A percentile compares a stretch with the other conserved stretches of the same genome.
These are phyloP conservation scores for Polychaeton citri DNA, from an alignment of 2,329 filamentous ascomycete genomes.

Conservation along the genomic window DNA sequence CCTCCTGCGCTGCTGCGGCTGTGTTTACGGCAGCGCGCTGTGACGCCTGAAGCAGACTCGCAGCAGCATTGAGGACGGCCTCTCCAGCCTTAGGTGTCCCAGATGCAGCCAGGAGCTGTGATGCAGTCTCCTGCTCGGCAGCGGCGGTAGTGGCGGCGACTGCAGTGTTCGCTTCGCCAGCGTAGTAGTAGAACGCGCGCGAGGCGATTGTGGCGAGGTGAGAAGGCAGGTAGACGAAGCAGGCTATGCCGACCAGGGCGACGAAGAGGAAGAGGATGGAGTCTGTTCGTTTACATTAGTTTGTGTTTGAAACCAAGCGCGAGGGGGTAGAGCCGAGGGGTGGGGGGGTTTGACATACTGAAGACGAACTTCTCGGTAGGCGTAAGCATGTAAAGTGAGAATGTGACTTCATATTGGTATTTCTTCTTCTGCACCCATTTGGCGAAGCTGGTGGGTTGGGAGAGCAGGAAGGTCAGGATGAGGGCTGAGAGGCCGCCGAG, in stretches of 20 bases:
- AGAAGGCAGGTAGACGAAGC: conserved; percentile 83
- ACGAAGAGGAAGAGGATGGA: conserved; percentile 83
- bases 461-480: conserved; percentile 26
- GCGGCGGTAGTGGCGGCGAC: conserved; percentile 5
- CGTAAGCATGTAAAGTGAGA: conserved; percentile 93
- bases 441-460: conserved; percentile 44
- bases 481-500: conserved; percentile 24
- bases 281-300: no score
- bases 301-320: conserved; percentile 3
- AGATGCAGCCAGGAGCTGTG: no score
- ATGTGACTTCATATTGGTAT: conserved; percentile 97
- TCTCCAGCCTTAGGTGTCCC: no score
- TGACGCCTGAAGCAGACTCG: no score
- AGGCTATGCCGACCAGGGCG: conserved; percentile 73
- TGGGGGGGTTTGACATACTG: conserved; percentile 47
- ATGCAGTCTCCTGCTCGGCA: no score
- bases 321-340: conserved; percentile 1
- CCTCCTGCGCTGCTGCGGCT: conserved; percentile 10
- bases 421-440: conserved; percentile 89
- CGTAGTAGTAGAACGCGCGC: conserved; percentile 89
- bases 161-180: conserved; percentile 46
- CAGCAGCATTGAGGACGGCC: no score
- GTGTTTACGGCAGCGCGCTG: no score
- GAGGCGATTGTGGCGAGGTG: conserved; percentile 72
- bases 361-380: conserved; percentile 94